Percentiles rank a stretch among this genome's conserved stretches.
Conservation (phyloP, 2,329 filamentous ascomycete genomes). For the Neonectria ditissima region DNA sequence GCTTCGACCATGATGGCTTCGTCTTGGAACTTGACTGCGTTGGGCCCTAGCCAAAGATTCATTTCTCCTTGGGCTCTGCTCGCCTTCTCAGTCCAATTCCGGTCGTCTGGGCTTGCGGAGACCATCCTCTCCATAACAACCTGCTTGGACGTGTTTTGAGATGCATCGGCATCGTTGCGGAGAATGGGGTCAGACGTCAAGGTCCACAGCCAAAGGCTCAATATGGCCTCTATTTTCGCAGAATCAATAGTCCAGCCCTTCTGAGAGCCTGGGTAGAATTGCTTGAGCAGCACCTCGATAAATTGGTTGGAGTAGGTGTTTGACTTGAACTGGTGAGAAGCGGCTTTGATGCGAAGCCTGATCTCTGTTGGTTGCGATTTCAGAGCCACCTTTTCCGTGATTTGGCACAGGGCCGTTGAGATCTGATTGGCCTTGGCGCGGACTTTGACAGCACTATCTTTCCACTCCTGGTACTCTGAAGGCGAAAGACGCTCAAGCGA, state of each 20-base stretch:
- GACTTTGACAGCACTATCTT: constrained; percentile 25
- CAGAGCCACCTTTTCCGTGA: background rate
- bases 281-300: constrained; percentile 1
- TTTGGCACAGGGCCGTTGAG: constrained; percentile 21
- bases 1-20: background rate
- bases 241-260: constrained; percentile 28
- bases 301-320: background rate
- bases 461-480: constrained; percentile 21
- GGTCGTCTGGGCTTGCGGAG: constrained; percentile 12
- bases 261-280: background rate
- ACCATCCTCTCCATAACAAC: constrained; percentile 18
- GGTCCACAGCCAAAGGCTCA: constrained; percentile 36
- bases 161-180: background rate
- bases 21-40: background rate
- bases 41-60: constrained; percentile 28
- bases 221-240: constrained; percentile 33
- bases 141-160: constrained; percentile 1
- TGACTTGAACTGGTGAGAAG: background rate
- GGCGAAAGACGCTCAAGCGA: background rate
- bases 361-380: background rate
- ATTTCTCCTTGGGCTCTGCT: constrained; percentile 20
- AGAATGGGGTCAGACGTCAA: constrained; percentile 3
- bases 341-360: background rate
- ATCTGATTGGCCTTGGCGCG: constrained; percentile 21
- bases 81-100: constrained; percentile 1